Percentiles rank a stretch among this genome's conserved stretches.
These are phyloP conservation scores for Zopfia rhizophila DNA, from an alignment of 2,329 filamentous ascomycete genomes.

Conservation along the genomic window DNA sequence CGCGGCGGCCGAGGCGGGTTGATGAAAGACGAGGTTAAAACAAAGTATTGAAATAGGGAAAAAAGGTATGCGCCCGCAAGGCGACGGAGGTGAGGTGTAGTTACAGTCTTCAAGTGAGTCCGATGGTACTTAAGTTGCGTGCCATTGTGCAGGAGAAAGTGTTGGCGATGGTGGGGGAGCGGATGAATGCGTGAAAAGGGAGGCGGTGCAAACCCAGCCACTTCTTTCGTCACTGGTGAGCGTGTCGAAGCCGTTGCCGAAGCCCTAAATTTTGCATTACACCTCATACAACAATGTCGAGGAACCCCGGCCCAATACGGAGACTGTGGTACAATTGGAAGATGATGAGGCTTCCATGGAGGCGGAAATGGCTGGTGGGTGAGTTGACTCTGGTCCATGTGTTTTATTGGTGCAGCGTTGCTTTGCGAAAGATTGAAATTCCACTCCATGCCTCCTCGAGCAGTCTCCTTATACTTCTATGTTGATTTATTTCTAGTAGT, in stretches of 20 bases:
- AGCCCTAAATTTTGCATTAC: slow-evolving; percentile 17
- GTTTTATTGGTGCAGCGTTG: no score
- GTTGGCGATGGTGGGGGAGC: slow-evolving; percentile 15
- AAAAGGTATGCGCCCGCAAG: slow-evolving; percentile 2
- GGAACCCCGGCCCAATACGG: slow-evolving; percentile 48
- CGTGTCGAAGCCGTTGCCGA: slow-evolving; percentile 24
- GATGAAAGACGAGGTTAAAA: slow-evolving; percentile 9
- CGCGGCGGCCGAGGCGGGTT: slow-evolving; percentile 1
- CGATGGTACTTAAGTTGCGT: slow-evolving; percentile 8
- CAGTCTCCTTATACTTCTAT: no score
- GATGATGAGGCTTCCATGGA: slow-evolving; percentile 69
- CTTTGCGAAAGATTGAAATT: no score
- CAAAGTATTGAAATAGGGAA: slow-evolving; percentile 8
- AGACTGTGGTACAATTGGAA: slow-evolving; percentile 72
- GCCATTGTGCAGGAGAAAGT: slow-evolving; percentile 10
- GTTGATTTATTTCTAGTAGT: no score
- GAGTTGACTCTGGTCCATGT: slow-evolving; percentile 24
- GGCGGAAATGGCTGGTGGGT: slow-evolving; percentile 69
- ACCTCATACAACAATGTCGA: slow-evolving; percentile 45
- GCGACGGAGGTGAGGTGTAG: background rate
- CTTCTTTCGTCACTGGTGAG: slow-evolving; percentile 38
- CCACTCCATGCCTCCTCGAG: no score
- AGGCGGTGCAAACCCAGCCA: slow-evolving; percentile 36
- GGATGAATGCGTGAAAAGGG: slow-evolving; percentile 22
- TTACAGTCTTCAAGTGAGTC: background rate